Base-by-base conservation (phyloP, 441 rosid species). In the Croton setiger region DNA sequence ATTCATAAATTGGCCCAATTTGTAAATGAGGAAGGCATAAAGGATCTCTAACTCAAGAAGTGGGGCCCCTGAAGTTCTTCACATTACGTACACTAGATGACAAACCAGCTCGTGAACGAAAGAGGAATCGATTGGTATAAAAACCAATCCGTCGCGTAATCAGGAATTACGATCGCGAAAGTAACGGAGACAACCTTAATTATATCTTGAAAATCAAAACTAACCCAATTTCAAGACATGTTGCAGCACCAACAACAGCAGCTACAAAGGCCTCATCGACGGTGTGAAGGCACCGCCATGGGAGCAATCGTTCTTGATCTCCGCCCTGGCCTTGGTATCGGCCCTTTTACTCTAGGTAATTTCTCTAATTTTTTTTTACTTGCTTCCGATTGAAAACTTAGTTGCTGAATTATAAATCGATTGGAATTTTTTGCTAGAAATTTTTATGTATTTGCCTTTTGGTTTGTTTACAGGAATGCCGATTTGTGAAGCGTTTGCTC, bases 201-300 rank as follows among this genome's bases (percentile, higher is more conserved):
- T 18, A 63, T n/a, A 49, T 55, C 44, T 59, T 5, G 20, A 49
- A 15, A 49, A 14, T 6, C 2, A 51, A 52, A 52, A 53, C 9
- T 18, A 20, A 53, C 56, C 1, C 56, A 18, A 18, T n/a, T 52
- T 52, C 56, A n/a, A 52, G 48, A 55, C 10, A 55, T 27, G 60
- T 55, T 55, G 37, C 67, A 75, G 66, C 74, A 59, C 11, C n/a
- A n/a, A n/a, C 74, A 63, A 80, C 82, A 59, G 4, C 97, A 71
- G 56, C 49, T 56, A 14, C 81, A 72, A 84, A 82, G 95, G 68
- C 80, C 88, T 18, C 78, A 88, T 37, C 87, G 91, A 59, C 96
- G 97, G 60, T 91, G 89, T 71, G 98, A 94, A 80, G 96, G 98
- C 79, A 90, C 97, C 9, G 97, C 98, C 70, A 93, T 93, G 96